phyloP scores from a whole-genome alignment of 2,329 filamentous ascomycete species.

The Phoma sp. region DNA sequence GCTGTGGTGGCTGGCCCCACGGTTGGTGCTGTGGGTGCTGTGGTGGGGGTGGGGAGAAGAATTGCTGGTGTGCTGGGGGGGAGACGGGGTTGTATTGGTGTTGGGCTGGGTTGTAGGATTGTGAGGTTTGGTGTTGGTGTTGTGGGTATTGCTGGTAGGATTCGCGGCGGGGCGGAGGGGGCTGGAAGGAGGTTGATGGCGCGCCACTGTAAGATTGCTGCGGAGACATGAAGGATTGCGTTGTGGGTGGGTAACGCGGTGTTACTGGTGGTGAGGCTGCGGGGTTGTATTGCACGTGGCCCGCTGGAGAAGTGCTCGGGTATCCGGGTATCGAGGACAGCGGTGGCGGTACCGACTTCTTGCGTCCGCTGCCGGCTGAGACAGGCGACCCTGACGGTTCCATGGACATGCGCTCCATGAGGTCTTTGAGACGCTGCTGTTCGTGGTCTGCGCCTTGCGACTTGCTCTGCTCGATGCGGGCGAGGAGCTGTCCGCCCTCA shows the following conservation, averaged over 20 bases:
- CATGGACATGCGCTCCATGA: conserved; percentile 97
- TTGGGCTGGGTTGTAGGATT: conserved; percentile 55
- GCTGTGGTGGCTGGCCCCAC: conserved; percentile 53
- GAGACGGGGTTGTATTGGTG: conserved; percentile 53
- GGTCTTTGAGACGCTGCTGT: conserved; percentile 79
- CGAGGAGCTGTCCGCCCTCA: conserved; percentile 88
- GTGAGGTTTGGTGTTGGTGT: conserved; percentile 29
- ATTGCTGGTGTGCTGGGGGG: conserved; percentile 64
- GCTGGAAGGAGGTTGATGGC: conserved; percentile 38
- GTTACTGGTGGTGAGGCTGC: conserved; percentile 55
- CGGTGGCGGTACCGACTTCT: conserved; percentile 51
- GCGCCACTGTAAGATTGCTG: conserved; percentile 33
- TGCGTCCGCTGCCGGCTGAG: conserved; percentile 37
- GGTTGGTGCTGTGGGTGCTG: conserved; percentile 60
- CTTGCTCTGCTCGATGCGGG: conserved; percentile 83
- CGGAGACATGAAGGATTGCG: conserved; percentile 43
- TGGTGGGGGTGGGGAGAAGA: conserved; percentile 57
- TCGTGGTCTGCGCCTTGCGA: conserved; percentile 79
- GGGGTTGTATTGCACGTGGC: conserved; percentile 59
- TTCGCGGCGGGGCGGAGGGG: conserved; percentile 41
- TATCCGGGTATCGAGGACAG: conserved; percentile 44
- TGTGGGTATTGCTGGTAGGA: conserved; percentile 38
- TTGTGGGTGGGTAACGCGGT: conserved; percentile 51
- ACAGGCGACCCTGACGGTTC: conserved; percentile 57
- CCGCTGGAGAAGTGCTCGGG: conserved; percentile 39